Conservation (phyloP, 2,329 filamentous ascomycete species). For the Clonostachys solani region DNA sequence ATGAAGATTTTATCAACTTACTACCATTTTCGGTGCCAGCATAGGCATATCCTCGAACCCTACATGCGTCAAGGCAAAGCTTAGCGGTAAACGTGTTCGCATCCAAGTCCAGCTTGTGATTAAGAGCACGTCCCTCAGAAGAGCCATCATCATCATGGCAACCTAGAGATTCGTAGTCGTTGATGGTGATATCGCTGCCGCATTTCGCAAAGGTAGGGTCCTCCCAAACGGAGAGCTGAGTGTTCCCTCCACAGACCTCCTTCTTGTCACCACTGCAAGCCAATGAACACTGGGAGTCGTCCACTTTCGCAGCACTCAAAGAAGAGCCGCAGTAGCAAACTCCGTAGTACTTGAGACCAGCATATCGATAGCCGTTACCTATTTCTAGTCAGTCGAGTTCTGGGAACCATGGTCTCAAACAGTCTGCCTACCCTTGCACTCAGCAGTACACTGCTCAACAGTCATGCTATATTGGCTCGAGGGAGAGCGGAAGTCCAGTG, state of each 20-base stretch:
- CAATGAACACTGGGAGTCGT: conserved; percentile 51
- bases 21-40: conserved; percentile 41
- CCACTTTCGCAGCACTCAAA: conserved; percentile 45
- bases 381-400: not conserved
- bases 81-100: conserved; percentile 31
- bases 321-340: conserved; percentile 49
- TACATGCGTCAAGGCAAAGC: conserved; percentile 36
- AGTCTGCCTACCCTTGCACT: conserved; percentile 39
- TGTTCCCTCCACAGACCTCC: conserved; percentile 42
- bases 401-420: not conserved
- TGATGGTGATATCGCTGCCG: conserved; percentile 38
- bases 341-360: conserved; percentile 46
- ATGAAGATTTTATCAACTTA: conserved; percentile 3
- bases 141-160: conserved; percentile 49
- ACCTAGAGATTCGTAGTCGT: conserved; percentile 54
- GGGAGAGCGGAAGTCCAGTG: conserved; percentile 36
- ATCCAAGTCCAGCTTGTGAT: conserved; percentile 33
- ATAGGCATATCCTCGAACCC: conserved; percentile 36
- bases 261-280: conserved; percentile 41
- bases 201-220: conserved; percentile 41
- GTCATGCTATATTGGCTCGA: conserved; percentile 35
- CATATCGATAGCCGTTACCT: conserved; percentile 45
- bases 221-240: conserved; percentile 40
- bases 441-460: conserved; percentile 38
- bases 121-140: conserved; percentile 35